Base-by-base conservation (phyloP, 2,329 filamentous ascomycete species). In the Phialophora chinensis region DNA sequence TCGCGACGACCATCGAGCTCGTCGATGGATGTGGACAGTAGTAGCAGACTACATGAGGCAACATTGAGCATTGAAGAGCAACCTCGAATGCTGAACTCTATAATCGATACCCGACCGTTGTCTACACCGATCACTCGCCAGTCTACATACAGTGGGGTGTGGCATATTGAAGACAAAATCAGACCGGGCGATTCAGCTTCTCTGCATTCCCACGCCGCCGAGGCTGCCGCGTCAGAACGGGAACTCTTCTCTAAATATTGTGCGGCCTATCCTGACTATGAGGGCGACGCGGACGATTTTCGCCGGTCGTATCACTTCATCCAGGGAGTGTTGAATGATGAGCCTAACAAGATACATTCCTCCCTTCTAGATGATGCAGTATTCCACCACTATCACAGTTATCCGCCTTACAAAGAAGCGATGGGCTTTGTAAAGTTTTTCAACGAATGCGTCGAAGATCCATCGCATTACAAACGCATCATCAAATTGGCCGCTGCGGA, bases 331-430 rank as follows among this genome's bases (percentile, higher is more conserved):
- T 53, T 50, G 59, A 54, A 68, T 81, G 44, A 69, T 76, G n/a
- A 66, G 66, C 23, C 60, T 73, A 31, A 66, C 79, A 42, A 69
- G 27, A 61, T 75, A 44, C 74, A 75, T 59, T 79, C 77, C 12
- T 78, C 75, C 27, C 62, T 82, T 14, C 82, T 80, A 78, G 81
- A 83, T 71, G 81, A 83, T 68, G 82, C 81, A 64, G 72, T 83
- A 59, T 80, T 79, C 60, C 75, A 77, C 69, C 75, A 81, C 66
- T 71, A 76, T 6, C 66, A 74, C 17, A 74, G 77, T 29, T 83
- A 81, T 66, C 74, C 72, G 3, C 60, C 62, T n/a, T 77, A 82
- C 66, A 55, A 76, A 4, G 63, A 74, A 38, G 66, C 70, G 23
- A 59, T 78, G 20, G 56, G 65, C 7, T 83, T 82, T 61, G 76